Evolutionary conservation across 108 stramenopile species (phyloP).

Genomic region (Fragilariopsis cylindrus): DNA sequence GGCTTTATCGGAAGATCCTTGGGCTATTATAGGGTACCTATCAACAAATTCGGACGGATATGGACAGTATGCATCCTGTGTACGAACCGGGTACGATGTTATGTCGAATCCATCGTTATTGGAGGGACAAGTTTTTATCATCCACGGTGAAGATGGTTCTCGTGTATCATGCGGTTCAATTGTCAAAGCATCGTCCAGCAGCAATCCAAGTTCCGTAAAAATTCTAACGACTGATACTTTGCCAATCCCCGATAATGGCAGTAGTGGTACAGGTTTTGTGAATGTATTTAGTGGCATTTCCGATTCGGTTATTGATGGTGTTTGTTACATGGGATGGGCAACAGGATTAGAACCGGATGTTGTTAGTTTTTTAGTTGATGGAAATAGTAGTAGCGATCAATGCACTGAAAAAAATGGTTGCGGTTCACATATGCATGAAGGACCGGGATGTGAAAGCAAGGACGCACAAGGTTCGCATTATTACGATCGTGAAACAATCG

Average conservation of each 20-base stretch:
- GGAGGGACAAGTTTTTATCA: conserved; percentile 30
- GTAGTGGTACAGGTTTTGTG: not conserved
- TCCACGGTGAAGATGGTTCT: conserved; percentile 34
- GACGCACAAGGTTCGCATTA: conserved; percentile 37
- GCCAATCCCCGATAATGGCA: not conserved
- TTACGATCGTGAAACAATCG: conserved; percentile 8
- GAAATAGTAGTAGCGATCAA: not conserved
- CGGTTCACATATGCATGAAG: conserved; percentile 39
- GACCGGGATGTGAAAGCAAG: conserved; percentile 29
- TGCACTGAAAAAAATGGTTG: conserved; percentile 32
- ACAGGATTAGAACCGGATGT: conserved; percentile 14
- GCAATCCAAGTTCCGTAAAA: not conserved
- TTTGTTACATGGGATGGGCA: conserved; percentile 22
- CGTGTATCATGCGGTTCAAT: conserved; percentile 35
- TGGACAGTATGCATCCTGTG: conserved; percentile 19
- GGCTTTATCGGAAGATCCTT: conserved; percentile 15
- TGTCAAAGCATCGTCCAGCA: not conserved
- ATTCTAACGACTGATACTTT: not conserved
- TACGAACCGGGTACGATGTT: conserved; percentile 17
- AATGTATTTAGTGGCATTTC: not conserved
- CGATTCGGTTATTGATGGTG: not conserved
- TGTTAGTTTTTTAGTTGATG: not conserved
- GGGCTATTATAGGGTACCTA: conserved; percentile 23
- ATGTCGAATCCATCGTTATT: conserved; percentile 2
- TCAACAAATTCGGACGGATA: conserved; percentile 15